A percentile compares a stretch with the other conserved stretches of the same genome.
phyloP scores from a whole-genome alignment of 129 eudicot genomes.

The Flaveria ramosissima region DNA sequence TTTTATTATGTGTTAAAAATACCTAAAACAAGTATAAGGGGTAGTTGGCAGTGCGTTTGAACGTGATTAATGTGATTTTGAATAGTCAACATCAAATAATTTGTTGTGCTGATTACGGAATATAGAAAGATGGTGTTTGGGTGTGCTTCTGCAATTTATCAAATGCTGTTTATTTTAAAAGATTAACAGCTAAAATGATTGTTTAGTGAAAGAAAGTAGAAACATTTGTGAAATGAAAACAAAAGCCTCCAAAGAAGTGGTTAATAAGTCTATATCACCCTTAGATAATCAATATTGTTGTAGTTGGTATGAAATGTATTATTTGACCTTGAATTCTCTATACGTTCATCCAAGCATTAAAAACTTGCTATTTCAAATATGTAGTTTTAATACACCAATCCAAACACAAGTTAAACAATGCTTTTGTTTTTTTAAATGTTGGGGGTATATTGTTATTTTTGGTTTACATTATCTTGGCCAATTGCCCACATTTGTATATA shows the following conservation, averaged over 20 bases:
- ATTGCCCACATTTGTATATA: background rate
- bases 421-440: background rate
- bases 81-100: background rate
- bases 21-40: constrained; percentile 3
- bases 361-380: background rate
- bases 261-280: background rate
- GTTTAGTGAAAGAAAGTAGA: background rate
- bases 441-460: constrained; percentile 9
- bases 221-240: background rate
- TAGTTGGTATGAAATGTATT: background rate
- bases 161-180: background rate
- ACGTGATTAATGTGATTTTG: background rate
- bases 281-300: background rate
- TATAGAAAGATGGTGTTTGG: background rate
- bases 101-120: background rate
- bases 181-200: background rate
- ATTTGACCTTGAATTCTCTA: background rate
- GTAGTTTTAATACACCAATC: background rate
- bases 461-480: constrained; percentile 5
- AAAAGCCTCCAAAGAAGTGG: background rate
- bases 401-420: background rate
- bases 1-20: background rate
- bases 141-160: background rate
- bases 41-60: background rate
- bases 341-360: constrained; percentile 6